phyloP scores from a whole-genome alignment of 306 rosid genomes.

The Aeschynomene evenia region DNA sequence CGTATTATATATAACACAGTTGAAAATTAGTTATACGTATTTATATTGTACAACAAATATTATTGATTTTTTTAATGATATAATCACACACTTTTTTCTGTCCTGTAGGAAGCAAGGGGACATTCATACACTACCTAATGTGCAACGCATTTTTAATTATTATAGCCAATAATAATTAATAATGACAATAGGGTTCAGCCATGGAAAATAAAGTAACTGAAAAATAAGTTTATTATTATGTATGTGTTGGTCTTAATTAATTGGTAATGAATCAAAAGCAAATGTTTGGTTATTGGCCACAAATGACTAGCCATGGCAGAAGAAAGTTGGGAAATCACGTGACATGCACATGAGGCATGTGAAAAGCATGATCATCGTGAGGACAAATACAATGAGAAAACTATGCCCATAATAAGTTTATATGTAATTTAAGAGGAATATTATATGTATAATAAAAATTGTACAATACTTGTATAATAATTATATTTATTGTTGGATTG shows the following conservation, averaged over 20 bases:
- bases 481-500: no score
- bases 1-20: no score
- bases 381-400: background rate
- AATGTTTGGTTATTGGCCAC: background rate
- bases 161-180: slow-evolving; percentile 19
- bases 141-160: background rate
- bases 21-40: no score
- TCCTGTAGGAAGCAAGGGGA: slow-evolving; percentile 21
- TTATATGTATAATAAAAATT: no score
- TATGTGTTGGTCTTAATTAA: slow-evolving; percentile 6
- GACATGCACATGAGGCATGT: slow-evolving; percentile 30
- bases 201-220: slow-evolving; percentile 9
- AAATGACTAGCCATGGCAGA: background rate
- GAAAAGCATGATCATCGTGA: background rate
- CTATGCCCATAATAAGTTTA: background rate
- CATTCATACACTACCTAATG: slow-evolving; percentile 32
- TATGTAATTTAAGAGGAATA: no score
- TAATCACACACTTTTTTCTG: background rate
- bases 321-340: slow-evolving; percentile 23
- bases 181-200: slow-evolving; percentile 1
- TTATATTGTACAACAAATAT: no score
- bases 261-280: slow-evolving; percentile 7
- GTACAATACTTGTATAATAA: no score
- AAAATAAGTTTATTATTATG: slow-evolving; percentile 18
- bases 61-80: no score